Conservation (phyloP, 2,329 filamentous ascomycete species). For the Claviceps pazoutovae region DNA sequence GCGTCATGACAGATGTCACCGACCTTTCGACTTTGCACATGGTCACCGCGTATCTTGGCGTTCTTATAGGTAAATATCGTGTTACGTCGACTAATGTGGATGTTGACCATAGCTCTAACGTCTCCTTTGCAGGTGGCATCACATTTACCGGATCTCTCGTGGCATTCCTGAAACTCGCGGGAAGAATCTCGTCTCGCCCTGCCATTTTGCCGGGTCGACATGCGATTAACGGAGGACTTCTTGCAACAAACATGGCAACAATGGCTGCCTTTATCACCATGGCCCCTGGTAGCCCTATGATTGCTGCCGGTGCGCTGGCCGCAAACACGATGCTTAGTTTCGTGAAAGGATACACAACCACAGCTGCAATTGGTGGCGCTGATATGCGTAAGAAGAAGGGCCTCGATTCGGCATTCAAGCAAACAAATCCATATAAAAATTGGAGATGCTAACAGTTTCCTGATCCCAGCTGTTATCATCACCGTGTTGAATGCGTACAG, state of each 20-base stretch:
- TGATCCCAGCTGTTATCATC: constrained; percentile 54
- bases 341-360: constrained; percentile 76
- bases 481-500: constrained; percentile 85
- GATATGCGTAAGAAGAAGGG: constrained; percentile 55
- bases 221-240: constrained; percentile 56
- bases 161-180: constrained; percentile 76
- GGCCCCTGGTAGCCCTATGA: constrained; percentile 63
- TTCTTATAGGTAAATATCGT: constrained; percentile 50
- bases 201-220: constrained; percentile 61
- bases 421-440: not conserved
- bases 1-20: constrained; percentile 60
- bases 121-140: constrained; percentile 43
- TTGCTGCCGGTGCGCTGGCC: constrained; percentile 64
- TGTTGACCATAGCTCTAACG: not conserved
- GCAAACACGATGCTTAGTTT: constrained; percentile 70
- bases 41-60: constrained; percentile 74
- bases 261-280: constrained; percentile 75
- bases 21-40: constrained; percentile 67
- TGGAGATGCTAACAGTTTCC: constrained; percentile 5
- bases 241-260: constrained; percentile 65
- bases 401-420: not conserved
- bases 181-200: constrained; percentile 67
- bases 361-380: constrained; percentile 77
- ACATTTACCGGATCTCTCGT: constrained; percentile 88
- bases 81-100: not conserved